A percentile compares a stretch with the other conserved stretches of the same genome.
Evolutionary conservation across 805 yeast species (phyloP).

Genomic region (Candida parachauliodes): DNA sequence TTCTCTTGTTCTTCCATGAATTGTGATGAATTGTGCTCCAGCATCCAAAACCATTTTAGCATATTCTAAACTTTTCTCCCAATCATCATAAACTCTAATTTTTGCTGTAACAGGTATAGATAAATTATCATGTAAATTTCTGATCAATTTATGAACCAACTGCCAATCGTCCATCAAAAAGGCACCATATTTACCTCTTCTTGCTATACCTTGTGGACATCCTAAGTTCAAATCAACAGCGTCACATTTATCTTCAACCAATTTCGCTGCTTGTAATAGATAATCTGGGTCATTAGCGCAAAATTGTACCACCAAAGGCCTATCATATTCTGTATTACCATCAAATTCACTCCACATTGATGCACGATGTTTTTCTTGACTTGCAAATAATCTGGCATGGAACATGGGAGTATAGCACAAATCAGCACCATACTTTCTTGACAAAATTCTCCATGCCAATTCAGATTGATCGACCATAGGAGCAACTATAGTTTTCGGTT

Average conservation of each 20-base stretch:
- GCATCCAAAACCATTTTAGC: slow-evolving; percentile 87
- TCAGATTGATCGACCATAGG: slow-evolving; percentile 99
- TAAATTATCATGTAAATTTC: slow-evolving; percentile 67
- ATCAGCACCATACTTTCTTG: slow-evolving; percentile 87
- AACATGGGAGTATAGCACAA: slow-evolving; percentile 96
- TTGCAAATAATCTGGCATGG: slow-evolving; percentile 87
- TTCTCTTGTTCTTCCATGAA: slow-evolving; percentile 94
- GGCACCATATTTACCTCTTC: slow-evolving; percentile 91
- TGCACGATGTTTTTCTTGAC: slow-evolving; percentile 72
- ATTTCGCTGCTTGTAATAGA: slow-evolving; percentile 73
- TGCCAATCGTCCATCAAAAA: slow-evolving; percentile 98
- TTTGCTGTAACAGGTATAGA: slow-evolving; percentile 92
- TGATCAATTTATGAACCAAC: slow-evolving; percentile 66
- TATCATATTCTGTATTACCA: slow-evolving; percentile 64
- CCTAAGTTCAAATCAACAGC: slow-evolving; percentile 96
- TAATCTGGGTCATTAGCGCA: slow-evolving; percentile 95
- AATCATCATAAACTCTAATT: slow-evolving; percentile 82
- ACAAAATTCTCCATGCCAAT: slow-evolving; percentile 88
- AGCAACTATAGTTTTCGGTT: slow-evolving; percentile 84
- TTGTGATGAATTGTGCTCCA: slow-evolving; percentile 93
- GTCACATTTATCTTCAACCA: slow-evolving; percentile 81
- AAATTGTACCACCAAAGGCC: slow-evolving; percentile 91
- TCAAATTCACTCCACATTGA: slow-evolving; percentile 71
- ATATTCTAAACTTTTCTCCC: slow-evolving; percentile 77
- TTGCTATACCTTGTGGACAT: slow-evolving; percentile 97